Evolutionary conservation across 225 moss, liverwort and hornwort genomes (phyloP), one percentile per base, ranked within the genome.

Genomic region (Neckera pumila): DNA sequence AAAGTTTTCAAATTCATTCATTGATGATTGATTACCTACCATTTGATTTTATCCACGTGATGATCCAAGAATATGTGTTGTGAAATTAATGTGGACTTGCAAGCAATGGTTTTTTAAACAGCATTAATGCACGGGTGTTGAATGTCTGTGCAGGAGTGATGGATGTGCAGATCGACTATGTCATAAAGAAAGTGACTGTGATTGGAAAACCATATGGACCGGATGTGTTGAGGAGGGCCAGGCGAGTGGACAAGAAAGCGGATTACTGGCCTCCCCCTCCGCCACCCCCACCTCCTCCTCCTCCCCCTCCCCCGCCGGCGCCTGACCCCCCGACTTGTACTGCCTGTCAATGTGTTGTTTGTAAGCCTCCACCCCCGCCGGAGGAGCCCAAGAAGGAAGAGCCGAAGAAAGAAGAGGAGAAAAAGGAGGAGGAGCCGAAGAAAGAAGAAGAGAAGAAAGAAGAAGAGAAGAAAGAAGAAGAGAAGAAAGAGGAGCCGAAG

Each of bases 181-280:
- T 79, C 57, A 45, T 80, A 49, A 84, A 89, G 62, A 94, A 92
- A 85, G 93, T 94, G 85, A 94, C 90, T 7, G 92, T 94, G 45
- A 90, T 91, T 38, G 93, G 93, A 61, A 91, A 89, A 69, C 93
- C 93, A 23, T 89, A 92, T 17, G 88, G 38, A 56, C 91, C 88
- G 10, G 91, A 90, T 49, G 91, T 94, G 47, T 80, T 94, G 79
- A 87, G 91, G 27, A 87, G 84, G 58, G 93, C 93, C 11, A 88
- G 86, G 84, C 90, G 85, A 85, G 90, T 93, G 23, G 92, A 93
- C 79, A 93, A 63, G 79, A 92, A 92, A 74, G 93, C 92, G 1
- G 86, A 93, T 45, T 90, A 85, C 17, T 90, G 91, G 91, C 89
- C 88, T 43, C 86, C 90, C 36, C 87, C 89, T 26, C 89, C 91